Base-by-base conservation (phyloP, 352 stramenopile genomes). In the Hyaloperonospora brassicae region DNA sequence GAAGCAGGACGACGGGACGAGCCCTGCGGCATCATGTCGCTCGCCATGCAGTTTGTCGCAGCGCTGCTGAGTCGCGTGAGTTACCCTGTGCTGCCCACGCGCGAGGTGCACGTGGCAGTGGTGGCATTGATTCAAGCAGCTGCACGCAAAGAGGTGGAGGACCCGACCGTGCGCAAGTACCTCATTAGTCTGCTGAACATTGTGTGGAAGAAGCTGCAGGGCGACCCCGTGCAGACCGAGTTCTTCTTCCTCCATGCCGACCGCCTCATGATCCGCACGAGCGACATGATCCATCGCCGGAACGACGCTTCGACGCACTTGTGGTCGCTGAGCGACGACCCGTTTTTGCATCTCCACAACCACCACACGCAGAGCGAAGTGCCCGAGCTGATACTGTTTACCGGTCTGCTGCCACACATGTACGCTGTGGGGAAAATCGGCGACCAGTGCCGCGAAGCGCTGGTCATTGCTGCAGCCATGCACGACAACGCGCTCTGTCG, bases 201-300 rank as follows among this genome's bases (percentile, higher is more conserved):
- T 7, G 47, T 94, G 11, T 94, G 84, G 84, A 89, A 91, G 59
- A 94, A 94, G 42, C 64, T 94, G 53, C 79, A 79, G 14, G 70
- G 72, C 35, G 80, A 94, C 42, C 84, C 81, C 3, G 82, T 92
- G 35, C 84, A 94, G 68, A 92, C 79, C 14, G 84, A 94, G 50
- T 89, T 94, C 55, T 94, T 94, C 57, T 92, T 94, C 45, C 58
- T 87, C 13, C 73, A 89, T 38, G 78, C 77, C 5, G 77, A 88
- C 47, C 50, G 66, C 40, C 62, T 84, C 25, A 84, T 77, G 53
- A 62, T 77, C 30, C 67, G 70, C 17, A 78, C 61, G 27, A 79
- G 64, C 7, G 68, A 76, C 42, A 67, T 65, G 62, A 50, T 50
- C 3, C 22, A 13, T 17, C 17, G 17, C 7, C 24, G 49, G 53